These are phyloP conservation scores for Cytospora piceae DNA, from an alignment of 2,329 filamentous ascomycete species.

Conservation along the genomic window DNA sequence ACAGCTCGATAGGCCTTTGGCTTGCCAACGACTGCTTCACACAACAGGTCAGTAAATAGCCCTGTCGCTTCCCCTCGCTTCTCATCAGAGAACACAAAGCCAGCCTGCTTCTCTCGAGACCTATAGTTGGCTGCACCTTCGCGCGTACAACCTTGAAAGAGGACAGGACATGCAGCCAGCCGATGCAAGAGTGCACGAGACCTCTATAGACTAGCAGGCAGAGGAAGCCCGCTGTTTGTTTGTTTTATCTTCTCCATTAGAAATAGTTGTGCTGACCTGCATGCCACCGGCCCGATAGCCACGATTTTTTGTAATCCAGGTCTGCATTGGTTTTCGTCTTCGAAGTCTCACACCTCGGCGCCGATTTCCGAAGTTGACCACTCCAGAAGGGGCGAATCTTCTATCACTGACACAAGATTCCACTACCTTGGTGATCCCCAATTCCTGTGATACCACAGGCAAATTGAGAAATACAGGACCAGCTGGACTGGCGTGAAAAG, in stretches of 20 bases:
- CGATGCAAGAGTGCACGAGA: conserved; percentile 20
- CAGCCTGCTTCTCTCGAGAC: conserved; percentile 16
- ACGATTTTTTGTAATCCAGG: conserved; percentile 7
- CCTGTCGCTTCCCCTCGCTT: conserved; percentile 17
- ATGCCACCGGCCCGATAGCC: conserved; percentile 18
- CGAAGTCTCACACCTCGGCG: conserved; percentile 10
- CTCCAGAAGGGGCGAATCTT: conserved; percentile 1
- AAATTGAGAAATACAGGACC: conserved; percentile 10
- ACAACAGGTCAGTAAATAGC: conserved; percentile 29
- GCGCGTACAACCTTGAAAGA: conserved; percentile 5
- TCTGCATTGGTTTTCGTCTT: conserved; percentile 10
- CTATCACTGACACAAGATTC: conserved; percentile 6
- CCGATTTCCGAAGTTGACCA: conserved; percentile 4
- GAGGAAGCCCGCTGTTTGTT: background rate
- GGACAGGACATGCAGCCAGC: conserved; percentile 18
- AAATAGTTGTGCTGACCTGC: conserved; percentile 19
- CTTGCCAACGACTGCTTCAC: conserved; percentile 3
- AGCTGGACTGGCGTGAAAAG: conserved; percentile 11
- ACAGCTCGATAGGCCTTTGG: conserved; percentile 3
- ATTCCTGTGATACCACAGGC: conserved; percentile 1
- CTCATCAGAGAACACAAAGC: conserved; percentile 15
- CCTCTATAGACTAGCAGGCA: conserved; percentile 14
- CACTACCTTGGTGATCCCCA: background rate
- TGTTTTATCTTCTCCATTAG: conserved; percentile 5
- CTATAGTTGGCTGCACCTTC: conserved; percentile 13